Evolutionary conservation across 352 stramenopile species (phyloP).

Genomic region (Phytophthora macrochlamydospora): DNA sequence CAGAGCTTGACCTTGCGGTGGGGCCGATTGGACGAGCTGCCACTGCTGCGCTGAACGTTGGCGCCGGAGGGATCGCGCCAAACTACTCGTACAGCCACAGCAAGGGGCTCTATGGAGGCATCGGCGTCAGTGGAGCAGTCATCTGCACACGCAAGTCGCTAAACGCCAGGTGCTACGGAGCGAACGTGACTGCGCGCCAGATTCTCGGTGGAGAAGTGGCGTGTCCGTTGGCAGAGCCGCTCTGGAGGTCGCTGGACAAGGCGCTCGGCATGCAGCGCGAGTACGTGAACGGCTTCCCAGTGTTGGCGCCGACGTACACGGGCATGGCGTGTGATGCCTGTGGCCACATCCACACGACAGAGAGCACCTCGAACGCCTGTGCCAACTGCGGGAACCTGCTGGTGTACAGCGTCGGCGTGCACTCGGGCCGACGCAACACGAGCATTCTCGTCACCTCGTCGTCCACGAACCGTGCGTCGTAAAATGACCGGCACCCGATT

Average conservation of each 20-base stretch:
- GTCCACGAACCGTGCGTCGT: constrained; percentile 18
- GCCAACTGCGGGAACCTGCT: constrained; percentile 63
- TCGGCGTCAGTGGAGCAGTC: constrained; percentile 68
- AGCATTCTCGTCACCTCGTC: constrained; percentile 47
- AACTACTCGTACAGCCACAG: constrained; percentile 88
- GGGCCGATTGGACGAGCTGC: constrained; percentile 73
- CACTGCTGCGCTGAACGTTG: constrained; percentile 67
- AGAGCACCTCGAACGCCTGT: constrained; percentile 42
- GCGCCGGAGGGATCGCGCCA: constrained; percentile 59
- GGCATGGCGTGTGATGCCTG: constrained; percentile 62
- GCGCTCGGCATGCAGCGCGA: constrained; percentile 65
- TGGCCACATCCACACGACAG: constrained; percentile 52
- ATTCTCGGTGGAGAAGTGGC: constrained; percentile 73
- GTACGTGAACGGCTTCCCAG: constrained; percentile 67
- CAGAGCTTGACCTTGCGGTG: constrained; percentile 72
- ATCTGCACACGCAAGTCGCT: constrained; percentile 80
- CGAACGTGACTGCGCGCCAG: constrained; percentile 64
- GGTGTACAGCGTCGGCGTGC: constrained; percentile 75
- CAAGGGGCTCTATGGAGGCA: constrained; percentile 73
- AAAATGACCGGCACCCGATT: constrained; percentile 8
- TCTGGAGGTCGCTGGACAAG: constrained; percentile 69
- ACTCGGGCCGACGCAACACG: constrained; percentile 67
- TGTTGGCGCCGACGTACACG: constrained; percentile 50
- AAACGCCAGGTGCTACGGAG: constrained; percentile 75
- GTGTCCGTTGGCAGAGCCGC: constrained; percentile 59